Evolutionary conservation across 257 asterid species (phyloP), one percentile per base, ranked within the genome.

Genomic region (Oldenlandia corymbosa): DNA sequence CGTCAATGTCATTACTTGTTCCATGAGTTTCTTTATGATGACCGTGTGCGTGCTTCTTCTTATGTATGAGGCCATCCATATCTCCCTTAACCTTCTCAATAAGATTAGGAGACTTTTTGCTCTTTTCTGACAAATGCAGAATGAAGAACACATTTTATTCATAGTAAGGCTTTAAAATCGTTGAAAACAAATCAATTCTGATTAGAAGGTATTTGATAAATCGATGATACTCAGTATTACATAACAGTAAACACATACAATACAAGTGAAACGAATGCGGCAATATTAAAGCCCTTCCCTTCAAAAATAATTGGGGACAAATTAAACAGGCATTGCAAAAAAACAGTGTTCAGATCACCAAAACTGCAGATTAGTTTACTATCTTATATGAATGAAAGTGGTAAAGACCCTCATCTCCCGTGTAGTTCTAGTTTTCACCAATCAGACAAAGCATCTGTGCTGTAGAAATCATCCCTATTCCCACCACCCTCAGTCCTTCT

Each of bases 21-120:
- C 95, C 97, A 60, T 90, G 97, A 72, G 88, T 90, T 80, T 90
- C 97, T 66, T 68, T 80, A 67, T 73, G 84, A 71, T 77, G 92
- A 68, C 59, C 72, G 27, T 52, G 69, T 0, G 69, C 58, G n/a
- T 77, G 71, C 56, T 84, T 79, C 55, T 68, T 49, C 49, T 39
- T 39, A 57, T 63, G 80, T 64, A 56, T 27, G 23, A 46, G 53
- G 13, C 75, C 70, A 41, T 68, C 78, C 0, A 53, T 66, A 43
- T 70, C 84, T 68, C 77, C 84, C 58, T 84, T 73, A 0, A 71
- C 71, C 51, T 50, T 73, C 12, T 67, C 82, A 32, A 41, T 54
- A 10, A 56, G 53, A 48, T 56, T 71, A 6, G 80, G 78, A 10
- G 62, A 26, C 74, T 74, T 79, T 39, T 1, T 58, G 55, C 61